Evolutionary conservation across 768 basidiomycete genomes (phyloP).

Genomic region (Arthromyces matolae): DNA sequence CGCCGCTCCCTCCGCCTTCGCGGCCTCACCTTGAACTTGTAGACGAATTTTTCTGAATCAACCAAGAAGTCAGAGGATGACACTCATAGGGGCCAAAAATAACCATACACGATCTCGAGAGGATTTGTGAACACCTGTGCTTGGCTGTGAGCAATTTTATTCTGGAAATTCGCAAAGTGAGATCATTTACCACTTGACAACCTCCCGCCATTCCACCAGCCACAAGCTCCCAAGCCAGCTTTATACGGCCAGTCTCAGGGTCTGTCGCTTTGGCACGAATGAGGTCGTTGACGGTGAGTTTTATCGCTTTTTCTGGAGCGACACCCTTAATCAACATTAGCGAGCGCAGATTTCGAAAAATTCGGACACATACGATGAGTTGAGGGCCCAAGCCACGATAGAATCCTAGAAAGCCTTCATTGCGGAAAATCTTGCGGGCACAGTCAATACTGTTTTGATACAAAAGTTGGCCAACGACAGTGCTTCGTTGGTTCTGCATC

Average conservation of each 20-base stretch:
- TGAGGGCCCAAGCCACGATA: constrained; percentile 96
- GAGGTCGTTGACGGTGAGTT: constrained; percentile 93
- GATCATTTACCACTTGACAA: constrained; percentile 89
- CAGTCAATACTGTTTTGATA: constrained; percentile 98
- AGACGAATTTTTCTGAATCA: constrained; percentile 87
- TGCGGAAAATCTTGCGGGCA: constrained; percentile 87
- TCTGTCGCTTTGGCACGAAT: constrained; percentile 82
- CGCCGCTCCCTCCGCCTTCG: constrained; percentile 75
- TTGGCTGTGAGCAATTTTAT: constrained; percentile 6
- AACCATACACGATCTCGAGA: constrained; percentile 84
- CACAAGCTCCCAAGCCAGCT: constrained; percentile 82
- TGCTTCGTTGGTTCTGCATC: constrained; percentile 97
- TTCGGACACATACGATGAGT: constrained; percentile 60
- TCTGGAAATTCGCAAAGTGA: neutral
- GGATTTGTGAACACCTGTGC: constrained; percentile 93
- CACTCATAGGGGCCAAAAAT: neutral
- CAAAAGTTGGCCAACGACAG: constrained; percentile 92
- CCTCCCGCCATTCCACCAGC: constrained; percentile 94
- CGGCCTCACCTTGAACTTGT: constrained; percentile 94
- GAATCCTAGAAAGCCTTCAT: constrained; percentile 93
- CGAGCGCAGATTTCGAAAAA: neutral
- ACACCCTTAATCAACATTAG: constrained; percentile 59
- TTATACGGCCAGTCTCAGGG: constrained; percentile 93
- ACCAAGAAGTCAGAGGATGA: constrained; percentile 7
- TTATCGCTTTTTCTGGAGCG: constrained; percentile 97